Evolutionary conservation across 148 eudicot species (phyloP).

Genomic region (Vaccinium macrocarpon): DNA sequence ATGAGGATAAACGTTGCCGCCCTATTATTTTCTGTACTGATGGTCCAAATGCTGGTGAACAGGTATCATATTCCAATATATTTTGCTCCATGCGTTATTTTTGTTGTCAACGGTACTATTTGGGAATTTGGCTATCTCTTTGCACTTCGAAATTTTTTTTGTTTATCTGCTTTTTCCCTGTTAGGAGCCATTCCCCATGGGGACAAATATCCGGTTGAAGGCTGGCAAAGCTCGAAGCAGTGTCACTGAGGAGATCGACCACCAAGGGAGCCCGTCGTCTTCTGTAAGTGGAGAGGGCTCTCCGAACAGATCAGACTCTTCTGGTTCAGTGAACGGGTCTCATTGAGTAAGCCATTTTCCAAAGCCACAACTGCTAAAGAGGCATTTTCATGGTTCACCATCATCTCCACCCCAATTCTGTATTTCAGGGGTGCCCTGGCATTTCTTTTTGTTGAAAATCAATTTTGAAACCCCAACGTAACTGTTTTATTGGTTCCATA

Average conservation of each 20-base stretch:
- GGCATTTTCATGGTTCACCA: not conserved
- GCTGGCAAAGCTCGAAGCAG: constrained; percentile 19
- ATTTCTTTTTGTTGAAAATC: constrained; percentile 8
- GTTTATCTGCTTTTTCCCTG: not conserved
- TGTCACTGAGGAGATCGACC: constrained; percentile 10
- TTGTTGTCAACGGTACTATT: not conserved
- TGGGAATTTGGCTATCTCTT: not conserved
- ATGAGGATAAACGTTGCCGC: constrained; percentile 82
- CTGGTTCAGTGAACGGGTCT: constrained; percentile 4
- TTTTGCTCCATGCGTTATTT: not conserved
- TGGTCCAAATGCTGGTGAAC: constrained; percentile 79
- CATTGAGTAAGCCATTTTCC: constrained; percentile 16
- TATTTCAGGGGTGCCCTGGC: not conserved
- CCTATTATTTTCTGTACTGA: constrained; percentile 71
- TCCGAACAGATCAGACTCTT: constrained; percentile 8
- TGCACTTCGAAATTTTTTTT: not conserved
- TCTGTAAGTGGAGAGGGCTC: constrained; percentile 10
- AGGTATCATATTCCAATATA: constrained; percentile 35
- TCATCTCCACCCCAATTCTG: constrained; percentile 13
- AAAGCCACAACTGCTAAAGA: constrained; percentile 12
- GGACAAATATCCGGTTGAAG: constrained; percentile 42
- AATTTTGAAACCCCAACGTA: constrained; percentile 19
- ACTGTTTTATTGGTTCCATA: constrained; percentile 7
- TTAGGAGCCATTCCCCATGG: constrained; percentile 73
- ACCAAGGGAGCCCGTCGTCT: constrained; percentile 20